Base-by-base conservation (phyloP, 768 basidiomycete species). In the Rhodotorula graminis region DNA sequence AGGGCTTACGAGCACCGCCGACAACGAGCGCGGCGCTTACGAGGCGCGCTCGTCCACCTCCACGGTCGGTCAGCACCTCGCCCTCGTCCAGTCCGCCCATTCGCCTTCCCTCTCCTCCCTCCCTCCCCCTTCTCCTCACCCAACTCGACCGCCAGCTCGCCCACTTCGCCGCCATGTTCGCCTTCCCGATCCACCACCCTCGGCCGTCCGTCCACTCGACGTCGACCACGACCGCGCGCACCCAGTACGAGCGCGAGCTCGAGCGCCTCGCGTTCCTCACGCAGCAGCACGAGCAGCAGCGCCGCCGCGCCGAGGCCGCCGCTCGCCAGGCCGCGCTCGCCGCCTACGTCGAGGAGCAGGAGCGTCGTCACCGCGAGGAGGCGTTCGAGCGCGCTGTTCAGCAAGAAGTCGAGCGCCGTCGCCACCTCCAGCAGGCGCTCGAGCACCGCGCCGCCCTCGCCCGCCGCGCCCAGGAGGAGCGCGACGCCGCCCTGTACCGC, bases 371-470 rank as follows among this genome's bases (percentile, higher is more conserved):
- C 8, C 55, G n/a, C 44, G 29, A 65, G 40, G 44, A 31, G 18
- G 56, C 42, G 25, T 33, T 65, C 18, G 58, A 65, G 59, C 57
- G 21, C 7, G 64, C 69, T 6, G 12, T 65, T 25, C 49, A 12
- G 19, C 59, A 56, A 44, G 64, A 71, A 25, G 27, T 14, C 23
- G 52, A 57, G 42, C 50, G 64, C 14, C 58, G 64, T 11, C 61
- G 29, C 27, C 52, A 55, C 11, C 8, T 59, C 46, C 44, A 55
- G 44, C 19, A 52, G 42, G 64, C 59, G 7, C 29, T 56, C 50
- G 44, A 16, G 10, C 19, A 61, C 25, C 69, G 69, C n/a, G 31
- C 31, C 18, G 56, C 65, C 19, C 23, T 61, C 42, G 14, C 55
- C 44, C 37, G 42, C 8, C 57, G n/a, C 25, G 44, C 44, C 12